Conservation (phyloP, 768 basidiomycete species). For the Candolleomyces efflorescens region DNA sequence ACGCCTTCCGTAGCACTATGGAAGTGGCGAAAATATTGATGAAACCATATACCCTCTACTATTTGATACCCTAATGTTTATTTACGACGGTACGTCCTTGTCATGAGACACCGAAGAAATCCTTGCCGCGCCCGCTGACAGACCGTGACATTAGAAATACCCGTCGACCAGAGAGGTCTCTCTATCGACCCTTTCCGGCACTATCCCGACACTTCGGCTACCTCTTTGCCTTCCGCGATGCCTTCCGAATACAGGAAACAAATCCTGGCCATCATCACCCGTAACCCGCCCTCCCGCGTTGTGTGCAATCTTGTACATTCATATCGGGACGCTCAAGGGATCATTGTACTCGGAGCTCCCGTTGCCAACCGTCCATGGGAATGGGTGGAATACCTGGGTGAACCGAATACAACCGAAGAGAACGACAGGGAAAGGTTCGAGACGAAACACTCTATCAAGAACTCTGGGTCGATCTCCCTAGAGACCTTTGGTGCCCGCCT, state of each 20-base stretch:
- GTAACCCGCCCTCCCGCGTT: constrained; percentile 43
- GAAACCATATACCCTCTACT: constrained; percentile 59
- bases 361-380: constrained; percentile 83
- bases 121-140: not conserved
- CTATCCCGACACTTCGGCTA: constrained; percentile 49
- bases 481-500: constrained; percentile 64
- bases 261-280: constrained; percentile 54
- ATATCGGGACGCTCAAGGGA: constrained; percentile 51
- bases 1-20: constrained; percentile 43
- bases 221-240: constrained; percentile 51
- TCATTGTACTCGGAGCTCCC: constrained; percentile 41
- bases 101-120: not conserved
- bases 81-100: constrained; percentile 59
- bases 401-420: constrained; percentile 40
- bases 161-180: constrained; percentile 49
- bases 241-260: constrained; percentile 56
- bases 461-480: constrained; percentile 66
- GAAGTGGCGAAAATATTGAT: constrained; percentile 49
- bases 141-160: constrained; percentile 45
- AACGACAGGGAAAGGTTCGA: constrained; percentile 34
- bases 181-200: constrained; percentile 60
- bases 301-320: constrained; percentile 58
- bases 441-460: constrained; percentile 43
- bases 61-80: constrained; percentile 69
- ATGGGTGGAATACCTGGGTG: constrained; percentile 78